These are phyloP conservation scores for Oidiodendron maius DNA, from an alignment of 495 filamentous ascomycete species.

Conservation along the genomic window DNA sequence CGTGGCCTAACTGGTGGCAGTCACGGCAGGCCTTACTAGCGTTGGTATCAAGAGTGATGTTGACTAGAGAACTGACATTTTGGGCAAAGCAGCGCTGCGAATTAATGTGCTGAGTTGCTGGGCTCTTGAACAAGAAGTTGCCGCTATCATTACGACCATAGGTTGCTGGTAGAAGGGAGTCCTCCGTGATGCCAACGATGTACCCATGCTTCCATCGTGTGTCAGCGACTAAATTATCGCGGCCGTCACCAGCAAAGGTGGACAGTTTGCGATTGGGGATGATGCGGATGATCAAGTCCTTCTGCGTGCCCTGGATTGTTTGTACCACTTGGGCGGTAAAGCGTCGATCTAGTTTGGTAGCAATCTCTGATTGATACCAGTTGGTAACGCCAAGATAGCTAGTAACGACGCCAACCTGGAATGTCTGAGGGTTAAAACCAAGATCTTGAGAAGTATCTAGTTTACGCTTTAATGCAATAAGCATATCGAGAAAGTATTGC, in stretches of 20 bases:
- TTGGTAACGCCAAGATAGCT: not conserved
- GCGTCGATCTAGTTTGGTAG: not conserved
- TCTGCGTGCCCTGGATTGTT: not conserved
- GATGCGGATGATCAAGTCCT: not conserved
- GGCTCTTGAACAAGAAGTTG: not conserved
- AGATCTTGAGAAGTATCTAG: not conserved
- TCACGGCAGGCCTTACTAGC: not conserved
- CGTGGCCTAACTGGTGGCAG: not conserved
- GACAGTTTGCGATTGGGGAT: not conserved
- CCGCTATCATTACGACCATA: not conserved
- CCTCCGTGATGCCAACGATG: not conserved
- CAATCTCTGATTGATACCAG: not conserved
- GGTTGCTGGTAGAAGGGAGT: not conserved
- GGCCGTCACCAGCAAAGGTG: not conserved
- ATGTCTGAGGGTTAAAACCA: not conserved
- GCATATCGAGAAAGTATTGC: not conserved
- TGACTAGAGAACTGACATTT: not conserved
- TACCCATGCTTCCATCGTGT: not conserved
- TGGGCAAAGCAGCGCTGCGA: not conserved
- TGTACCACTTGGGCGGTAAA: not conserved
- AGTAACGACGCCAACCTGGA: not conserved
- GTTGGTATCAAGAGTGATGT: not conserved
- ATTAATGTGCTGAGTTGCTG: not conserved
- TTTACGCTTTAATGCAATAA: not conserved
- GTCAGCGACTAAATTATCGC: constrained; percentile 1